Conservation (phyloP, 2,329 filamentous ascomycete species). For the Phoma herbarum region DNA sequence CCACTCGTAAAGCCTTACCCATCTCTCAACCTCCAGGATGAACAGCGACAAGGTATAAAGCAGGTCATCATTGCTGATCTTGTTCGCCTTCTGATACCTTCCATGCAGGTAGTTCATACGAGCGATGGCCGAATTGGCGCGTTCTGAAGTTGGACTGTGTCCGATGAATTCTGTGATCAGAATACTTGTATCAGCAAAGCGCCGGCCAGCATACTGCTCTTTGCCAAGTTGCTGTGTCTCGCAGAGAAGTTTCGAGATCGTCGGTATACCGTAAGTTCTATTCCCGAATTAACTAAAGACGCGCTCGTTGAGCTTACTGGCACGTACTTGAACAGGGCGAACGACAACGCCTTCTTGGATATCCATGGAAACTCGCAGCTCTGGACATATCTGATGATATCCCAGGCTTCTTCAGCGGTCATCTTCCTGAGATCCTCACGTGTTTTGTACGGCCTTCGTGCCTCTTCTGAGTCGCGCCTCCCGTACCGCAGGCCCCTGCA, state of each 20-base stretch:
- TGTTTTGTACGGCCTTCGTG: slow-evolving; percentile 56
- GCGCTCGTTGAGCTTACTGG: too few relatives aligned
- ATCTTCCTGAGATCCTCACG: slow-evolving; percentile 60
- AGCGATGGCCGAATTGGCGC: slow-evolving; percentile 59
- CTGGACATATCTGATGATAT: slow-evolving; percentile 58
- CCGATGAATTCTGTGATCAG: slow-evolving; percentile 46
- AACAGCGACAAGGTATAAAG: slow-evolving; percentile 73
- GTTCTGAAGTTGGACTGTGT: slow-evolving; percentile 44
- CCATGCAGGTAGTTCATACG: slow-evolving; percentile 72
- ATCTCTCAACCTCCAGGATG: slow-evolving; percentile 70
- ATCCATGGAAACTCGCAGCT: slow-evolving; percentile 66
- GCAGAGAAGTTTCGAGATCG: slow-evolving; percentile 48
- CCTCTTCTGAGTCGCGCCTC: slow-evolving; percentile 52
- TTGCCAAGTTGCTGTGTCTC: slow-evolving; percentile 45
- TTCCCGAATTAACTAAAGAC: background rate
- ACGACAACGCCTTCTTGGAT: slow-evolving; percentile 62
- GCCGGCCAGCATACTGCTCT: slow-evolving; percentile 32
- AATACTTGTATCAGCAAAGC: slow-evolving; percentile 46
- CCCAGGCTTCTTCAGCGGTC: slow-evolving; percentile 63
- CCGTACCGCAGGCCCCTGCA: slow-evolving; percentile 51
- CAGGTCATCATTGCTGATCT: slow-evolving; percentile 70
- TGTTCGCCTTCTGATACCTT: slow-evolving; percentile 64
- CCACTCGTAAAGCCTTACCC: slow-evolving; percentile 75
- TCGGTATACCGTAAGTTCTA: slow-evolving; percentile 51
- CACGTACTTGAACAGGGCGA: slow-evolving; percentile 64